phyloP scores from a whole-genome alignment of 495 filamentous ascomycete genomes.

The Aspergillus leporis region DNA sequence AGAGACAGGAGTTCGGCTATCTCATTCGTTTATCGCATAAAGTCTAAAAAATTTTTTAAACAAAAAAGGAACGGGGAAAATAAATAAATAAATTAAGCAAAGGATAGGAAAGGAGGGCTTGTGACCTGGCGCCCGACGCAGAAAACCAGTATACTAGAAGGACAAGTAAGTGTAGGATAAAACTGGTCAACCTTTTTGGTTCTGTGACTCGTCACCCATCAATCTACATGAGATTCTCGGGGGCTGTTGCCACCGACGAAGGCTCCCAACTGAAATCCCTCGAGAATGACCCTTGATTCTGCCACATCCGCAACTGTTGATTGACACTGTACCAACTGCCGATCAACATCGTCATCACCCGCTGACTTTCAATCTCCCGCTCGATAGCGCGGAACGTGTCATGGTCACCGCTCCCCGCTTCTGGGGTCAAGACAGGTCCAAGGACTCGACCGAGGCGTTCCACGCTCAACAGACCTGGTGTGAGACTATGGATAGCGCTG shows the following conservation, averaged over 20 bases:
- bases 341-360: slow-evolving; percentile 35
- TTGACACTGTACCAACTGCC: slow-evolving; percentile 36
- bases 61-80: background rate
- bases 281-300: slow-evolving; percentile 6
- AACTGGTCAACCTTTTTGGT: too few relatives aligned
- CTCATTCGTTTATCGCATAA: background rate
- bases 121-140: background rate
- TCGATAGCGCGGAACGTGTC: slow-evolving; percentile 23
- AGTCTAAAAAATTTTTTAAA: background rate
- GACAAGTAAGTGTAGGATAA: too few relatives aligned
- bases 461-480: slow-evolving; percentile 15
- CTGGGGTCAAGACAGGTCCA: slow-evolving; percentile 35
- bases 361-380: slow-evolving; percentile 33
- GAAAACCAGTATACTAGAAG: background rate
- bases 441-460: slow-evolving; percentile 35
- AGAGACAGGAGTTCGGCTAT: background rate
- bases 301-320: slow-evolving; percentile 34
- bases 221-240: too few relatives aligned
- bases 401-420: slow-evolving; percentile 6
- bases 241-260: background rate
- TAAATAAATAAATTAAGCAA: background rate
- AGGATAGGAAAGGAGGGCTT: background rate
- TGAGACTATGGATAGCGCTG: slow-evolving; percentile 16
- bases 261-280: background rate
- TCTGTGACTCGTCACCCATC: too few relatives aligned